phyloP scores from a whole-genome alignment of 257 asterid genomes.

The Solanum lycopersicoides region DNA sequence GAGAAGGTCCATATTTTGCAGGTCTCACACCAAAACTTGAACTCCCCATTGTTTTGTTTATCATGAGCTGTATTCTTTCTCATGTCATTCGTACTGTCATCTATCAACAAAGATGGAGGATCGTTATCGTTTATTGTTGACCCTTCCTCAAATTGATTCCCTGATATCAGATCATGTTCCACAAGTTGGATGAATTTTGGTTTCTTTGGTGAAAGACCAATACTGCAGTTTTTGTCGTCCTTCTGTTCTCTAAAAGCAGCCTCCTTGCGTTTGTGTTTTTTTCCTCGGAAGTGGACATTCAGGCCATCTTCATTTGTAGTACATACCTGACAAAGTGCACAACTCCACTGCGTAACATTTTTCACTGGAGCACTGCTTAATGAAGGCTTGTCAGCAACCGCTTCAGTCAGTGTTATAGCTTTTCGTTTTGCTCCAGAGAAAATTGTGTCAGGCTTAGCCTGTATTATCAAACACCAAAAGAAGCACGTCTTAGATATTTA shows the following conservation, averaged over 20 bases:
- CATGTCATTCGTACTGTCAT: background rate
- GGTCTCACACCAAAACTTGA: slow-evolving; percentile 38
- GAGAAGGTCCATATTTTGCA: slow-evolving; percentile 25
- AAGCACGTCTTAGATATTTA: background rate
- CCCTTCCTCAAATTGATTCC: background rate
- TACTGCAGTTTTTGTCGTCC: slow-evolving; percentile 9
- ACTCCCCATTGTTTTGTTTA: background rate
- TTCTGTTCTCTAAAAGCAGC: slow-evolving; percentile 16
- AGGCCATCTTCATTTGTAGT: slow-evolving; percentile 17
- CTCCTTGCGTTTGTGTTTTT: slow-evolving; percentile 45
- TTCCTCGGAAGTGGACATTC: slow-evolving; percentile 38
- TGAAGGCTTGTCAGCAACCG: background rate
- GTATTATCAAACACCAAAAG: background rate
- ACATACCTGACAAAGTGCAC: slow-evolving; percentile 40
- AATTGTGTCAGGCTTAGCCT: background rate
- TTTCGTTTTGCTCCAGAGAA: slow-evolving; percentile 26
- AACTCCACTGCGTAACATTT: slow-evolving; percentile 26
- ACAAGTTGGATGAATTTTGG: background rate
- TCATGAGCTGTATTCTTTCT: background rate
- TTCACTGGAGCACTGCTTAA: slow-evolving; percentile 1
- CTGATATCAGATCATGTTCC: background rate
- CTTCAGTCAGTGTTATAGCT: slow-evolving; percentile 4
- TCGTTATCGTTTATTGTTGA: background rate
- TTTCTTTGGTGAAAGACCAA: slow-evolving; percentile 16
- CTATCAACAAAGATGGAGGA: background rate